Percentiles rank a stretch among this genome's conserved stretches.
These are phyloP conservation scores for Annona squamosa DNA, from an alignment of 164 flowering plant species.

Conservation along the genomic window DNA sequence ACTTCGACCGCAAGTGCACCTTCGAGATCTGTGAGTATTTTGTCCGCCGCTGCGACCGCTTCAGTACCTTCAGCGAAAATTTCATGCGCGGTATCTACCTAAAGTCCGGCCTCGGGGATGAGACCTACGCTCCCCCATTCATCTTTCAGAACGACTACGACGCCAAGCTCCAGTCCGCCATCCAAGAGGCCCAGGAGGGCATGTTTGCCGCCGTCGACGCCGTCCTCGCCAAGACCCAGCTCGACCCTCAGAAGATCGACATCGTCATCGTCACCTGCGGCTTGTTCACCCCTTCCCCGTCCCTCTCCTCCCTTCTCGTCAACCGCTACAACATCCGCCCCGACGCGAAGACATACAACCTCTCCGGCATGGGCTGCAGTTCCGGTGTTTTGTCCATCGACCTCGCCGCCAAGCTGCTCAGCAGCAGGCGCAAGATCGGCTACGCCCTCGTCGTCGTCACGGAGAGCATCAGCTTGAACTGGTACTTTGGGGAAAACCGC, in stretches of 20 bases:
- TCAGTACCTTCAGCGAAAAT: conserved; percentile 17
- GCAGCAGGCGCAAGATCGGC: conserved; percentile 10
- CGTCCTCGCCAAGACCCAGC: conserved; percentile 25
- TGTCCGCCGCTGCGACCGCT: conserved; percentile 20
- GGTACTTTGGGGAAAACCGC: conserved; percentile 52
- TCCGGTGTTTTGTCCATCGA: conserved; percentile 43
- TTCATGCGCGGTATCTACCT: conserved; percentile 48
- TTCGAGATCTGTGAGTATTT: conserved; percentile 27
- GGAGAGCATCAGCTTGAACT: conserved; percentile 47
- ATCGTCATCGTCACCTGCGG: conserved; percentile 40
- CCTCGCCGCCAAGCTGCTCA: conserved; percentile 34
- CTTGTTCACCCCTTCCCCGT: conserved; percentile 39
- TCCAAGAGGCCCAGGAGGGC: conserved; percentile 46
- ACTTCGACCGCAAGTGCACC: conserved; percentile 28
- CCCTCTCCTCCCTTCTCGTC: conserved; percentile 38
- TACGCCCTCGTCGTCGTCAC: conserved; percentile 47
- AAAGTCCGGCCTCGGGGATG: conserved; percentile 54
- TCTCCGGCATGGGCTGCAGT: conserved; percentile 65
- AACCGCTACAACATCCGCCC: conserved; percentile 33
- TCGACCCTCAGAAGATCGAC: conserved; percentile 27
- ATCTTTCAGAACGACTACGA: conserved; percentile 24
- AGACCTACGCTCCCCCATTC: conserved; percentile 54
- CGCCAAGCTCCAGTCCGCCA: conserved; percentile 26
- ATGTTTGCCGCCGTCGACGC: conserved; percentile 36
- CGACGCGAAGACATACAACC: conserved; percentile 39